Evolutionary conservation across 23 red algal genomes (phyloP), one percentile per base, ranked within the genome.

Genomic region (Gracilaria gracilis): DNA sequence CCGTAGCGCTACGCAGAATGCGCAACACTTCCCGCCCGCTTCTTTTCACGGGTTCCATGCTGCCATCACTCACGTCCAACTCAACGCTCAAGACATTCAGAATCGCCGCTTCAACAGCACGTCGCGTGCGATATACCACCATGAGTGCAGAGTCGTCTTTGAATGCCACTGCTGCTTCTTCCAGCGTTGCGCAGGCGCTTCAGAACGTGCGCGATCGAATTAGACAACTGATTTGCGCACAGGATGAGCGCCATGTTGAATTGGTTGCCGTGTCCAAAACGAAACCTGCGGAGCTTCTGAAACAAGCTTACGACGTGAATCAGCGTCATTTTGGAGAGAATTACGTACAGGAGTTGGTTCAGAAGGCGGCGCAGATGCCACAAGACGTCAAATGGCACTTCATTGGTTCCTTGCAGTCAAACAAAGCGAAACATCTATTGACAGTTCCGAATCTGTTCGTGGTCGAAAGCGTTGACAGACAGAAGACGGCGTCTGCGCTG

Each of bases 251-350:
- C 17, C 27, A 31, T 36, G 93, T 95, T 3, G 34, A 92, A 9
- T 75, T 99, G 27, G 94, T 99, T 1, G 97, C 97, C 6, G 97
- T 99, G 36, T 85, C 85, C 9, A 99, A 99, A 82, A 99, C 97
- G 35, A 94, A 96, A 36, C 93, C 93, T 0, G 62, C 58, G 36
- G 57, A 62, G 15, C 29, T 87, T 21, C 65, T 96, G 71, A 37
- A 42, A 25, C 94, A 73, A 35, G 97, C 94, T 4, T 99, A 89
- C 65, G 85, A 95, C 7, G 89, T 83, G 38, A 91, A 91, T 32
- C 94, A 96, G 31, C 72, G 86, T 42, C 85, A 96, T 61, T 99
- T 99, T 82, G 97, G 97, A 14, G 97, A 99, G 79, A 99, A 99
- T 85, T 99, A 99, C 55, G 97, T 95, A 4, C 93, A 99, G 71